These are phyloP conservation scores for Arachnomyces sp. DNA, from an alignment of 2,329 filamentous ascomycete species.

Conservation along the genomic window DNA sequence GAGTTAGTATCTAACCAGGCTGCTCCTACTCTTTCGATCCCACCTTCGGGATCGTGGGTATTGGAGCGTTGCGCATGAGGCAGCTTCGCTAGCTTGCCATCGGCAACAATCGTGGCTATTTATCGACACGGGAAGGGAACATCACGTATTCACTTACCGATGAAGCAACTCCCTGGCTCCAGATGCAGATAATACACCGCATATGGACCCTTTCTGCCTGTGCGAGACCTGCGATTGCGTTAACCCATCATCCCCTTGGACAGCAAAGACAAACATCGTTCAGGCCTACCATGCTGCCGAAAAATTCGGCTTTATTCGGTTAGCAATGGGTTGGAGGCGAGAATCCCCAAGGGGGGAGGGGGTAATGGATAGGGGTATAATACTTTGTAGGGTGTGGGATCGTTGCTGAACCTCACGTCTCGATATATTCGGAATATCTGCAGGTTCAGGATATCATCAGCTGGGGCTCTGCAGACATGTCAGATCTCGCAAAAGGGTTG, in stretches of 20 bases:
- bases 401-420: slow-evolving; percentile 74
- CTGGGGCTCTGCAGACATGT: background rate
- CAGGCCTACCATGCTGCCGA: slow-evolving; percentile 62
- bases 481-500: slow-evolving; percentile 1
- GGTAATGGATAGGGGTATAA: slow-evolving; percentile 1
- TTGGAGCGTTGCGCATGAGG: slow-evolving; percentile 3
- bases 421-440: slow-evolving; percentile 77
- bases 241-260: slow-evolving; percentile 7
- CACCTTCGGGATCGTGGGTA: background rate
- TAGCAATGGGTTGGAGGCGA: slow-evolving; percentile 11
- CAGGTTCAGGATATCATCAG: slow-evolving; percentile 7
- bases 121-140: background rate
- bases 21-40: slow-evolving; percentile 1
- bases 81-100: slow-evolving; percentile 3
- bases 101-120: too few relatives aligned
- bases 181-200: slow-evolving; percentile 83
- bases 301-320: slow-evolving; percentile 58
- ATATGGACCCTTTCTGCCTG: slow-evolving; percentile 77
- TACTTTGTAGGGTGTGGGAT: slow-evolving; percentile 84
- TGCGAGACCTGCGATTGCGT: slow-evolving; percentile 55
- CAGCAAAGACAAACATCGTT: slow-evolving; percentile 7
- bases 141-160: slow-evolving; percentile 48
- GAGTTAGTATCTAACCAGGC: slow-evolving; percentile 4
- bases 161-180: slow-evolving; percentile 61
- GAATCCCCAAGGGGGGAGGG: too few relatives aligned